Evolutionary conservation across 1,284 basidiomycete genomes (phyloP), one percentile per base, ranked within the genome.

Genomic region (Fomitiporia mediterranea): DNA sequence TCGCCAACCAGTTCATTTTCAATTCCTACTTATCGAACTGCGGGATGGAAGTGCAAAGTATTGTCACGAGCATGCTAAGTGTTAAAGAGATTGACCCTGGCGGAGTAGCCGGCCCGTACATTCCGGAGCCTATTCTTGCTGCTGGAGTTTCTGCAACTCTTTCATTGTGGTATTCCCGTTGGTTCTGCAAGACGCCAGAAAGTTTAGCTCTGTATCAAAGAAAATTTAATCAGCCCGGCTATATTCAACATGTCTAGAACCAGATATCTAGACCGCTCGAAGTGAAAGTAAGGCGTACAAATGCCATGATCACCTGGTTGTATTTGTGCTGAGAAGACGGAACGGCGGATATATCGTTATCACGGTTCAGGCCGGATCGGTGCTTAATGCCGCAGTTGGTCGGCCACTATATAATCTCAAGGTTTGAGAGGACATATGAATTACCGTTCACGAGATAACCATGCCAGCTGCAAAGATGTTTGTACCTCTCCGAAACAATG

Each of bases 381-480:
- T n/a, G 42, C 3, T 17, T 1, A 42, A 30, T 8, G n/a, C 39
- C 50, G 50, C 39, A 40, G 21, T 37, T 15, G n/a, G 8, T 23
- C 5, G 25, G 17, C 28, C 25, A 25, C 37, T 50, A 40, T 35
- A 37, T 4, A 17, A 25, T 25, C 39, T 15, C 19, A n/a, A 25
- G 32, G 5, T 48, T 53, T 32, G 49, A 44, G 53, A 58, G n/a
- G 17, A 46, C 27, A 46, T 51, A 17, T 39, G 44, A 19, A 50
- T 6, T 30, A 27, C 23, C 53, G 11, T 49, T 9, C 17, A 48
- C 37, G 42, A 21, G 15, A 30, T 9, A 6, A 51, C 43, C 54
- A 66, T 64, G 39, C 72, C 72, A 66, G 70, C 75, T 52, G 75
- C 78, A 25, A 79, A 78, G 63, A 79, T 79, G 77, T 79, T 60